Percentiles rank a stretch among this genome's conserved stretches.
phyloP scores from a whole-genome alignment of 83 land plant species.

The Isoetes engelmannii region DNA sequence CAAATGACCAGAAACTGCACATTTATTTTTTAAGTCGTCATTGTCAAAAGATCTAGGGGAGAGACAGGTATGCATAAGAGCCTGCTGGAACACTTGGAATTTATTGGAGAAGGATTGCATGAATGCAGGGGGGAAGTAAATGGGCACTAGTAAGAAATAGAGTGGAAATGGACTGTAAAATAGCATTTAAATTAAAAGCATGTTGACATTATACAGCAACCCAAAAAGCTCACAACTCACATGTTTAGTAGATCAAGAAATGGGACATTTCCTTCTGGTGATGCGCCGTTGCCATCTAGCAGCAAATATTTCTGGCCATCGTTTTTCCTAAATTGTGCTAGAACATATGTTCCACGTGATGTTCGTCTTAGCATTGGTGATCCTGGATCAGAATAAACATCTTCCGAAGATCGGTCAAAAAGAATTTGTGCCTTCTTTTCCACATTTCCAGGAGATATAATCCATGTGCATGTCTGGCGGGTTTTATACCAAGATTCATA shows the following conservation, averaged over 20 bases:
- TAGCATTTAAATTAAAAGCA: no score
- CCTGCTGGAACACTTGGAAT: no score
- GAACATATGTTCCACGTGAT: conserved; percentile 76
- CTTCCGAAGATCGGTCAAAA: conserved; percentile 94
- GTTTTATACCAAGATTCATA: conserved; percentile 98
- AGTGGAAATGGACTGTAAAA: no score
- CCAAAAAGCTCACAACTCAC: conserved; percentile 37
- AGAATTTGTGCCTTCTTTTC: conserved; percentile 47
- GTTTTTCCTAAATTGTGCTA: conserved; percentile 63
- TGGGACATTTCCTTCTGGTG: conserved; percentile 87
- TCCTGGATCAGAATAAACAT: conserved; percentile 95
- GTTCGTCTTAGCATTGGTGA: conserved; percentile 91
- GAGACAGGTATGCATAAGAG: no score
- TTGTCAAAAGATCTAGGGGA: no score
- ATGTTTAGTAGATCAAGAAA: conserved; percentile 86
- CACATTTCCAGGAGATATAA: conserved; percentile 66
- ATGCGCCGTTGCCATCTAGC: conserved; percentile 87
- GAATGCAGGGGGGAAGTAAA: not conserved
- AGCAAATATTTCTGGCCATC: conserved; percentile 56
- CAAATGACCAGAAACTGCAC: no score
- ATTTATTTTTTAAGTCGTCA: no score
- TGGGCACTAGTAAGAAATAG: no score
- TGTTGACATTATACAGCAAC: no score
- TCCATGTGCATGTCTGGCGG: conserved; percentile 77
- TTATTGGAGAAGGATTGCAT: no score